These are phyloP conservation scores for Tetrapisispora iriomotensis DNA, from an alignment of 805 yeast species.

Conservation along the genomic window DNA sequence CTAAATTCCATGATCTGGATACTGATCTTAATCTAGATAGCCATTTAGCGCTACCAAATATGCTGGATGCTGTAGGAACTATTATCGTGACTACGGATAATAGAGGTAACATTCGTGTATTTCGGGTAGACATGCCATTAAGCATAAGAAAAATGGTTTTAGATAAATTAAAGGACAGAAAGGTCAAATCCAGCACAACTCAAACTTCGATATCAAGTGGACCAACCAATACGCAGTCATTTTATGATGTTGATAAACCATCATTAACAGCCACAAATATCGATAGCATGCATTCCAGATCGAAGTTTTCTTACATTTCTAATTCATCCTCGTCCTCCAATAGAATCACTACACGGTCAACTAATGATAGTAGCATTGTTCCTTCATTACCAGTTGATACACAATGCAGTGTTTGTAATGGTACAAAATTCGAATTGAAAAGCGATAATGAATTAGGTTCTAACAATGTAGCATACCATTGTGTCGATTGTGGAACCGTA, in stretches of 20 bases:
- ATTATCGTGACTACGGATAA: conserved; percentile 73
- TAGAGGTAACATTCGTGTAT: conserved; percentile 62
- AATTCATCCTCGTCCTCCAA: background rate
- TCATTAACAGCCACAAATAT: background rate
- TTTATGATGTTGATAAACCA: background rate
- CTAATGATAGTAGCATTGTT: background rate
- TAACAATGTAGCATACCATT: conserved; percentile 13
- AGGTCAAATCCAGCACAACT: background rate
- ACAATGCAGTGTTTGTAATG: conserved; percentile 22
- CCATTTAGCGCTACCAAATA: conserved; percentile 12
- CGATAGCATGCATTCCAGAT: background rate
- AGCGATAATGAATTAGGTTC: conserved; percentile 4
- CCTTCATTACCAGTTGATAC: background rate
- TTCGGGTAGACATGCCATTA: conserved; percentile 69
- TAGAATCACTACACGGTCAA: conserved; percentile 1
- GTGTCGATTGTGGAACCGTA: conserved; percentile 24
- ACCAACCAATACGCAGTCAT: background rate
- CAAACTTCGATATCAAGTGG: background rate
- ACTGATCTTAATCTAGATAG: background rate
- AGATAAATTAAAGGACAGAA: conserved; percentile 11
- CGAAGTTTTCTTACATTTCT: background rate
- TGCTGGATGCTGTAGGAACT: conserved; percentile 29
- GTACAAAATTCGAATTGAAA: conserved; percentile 15
- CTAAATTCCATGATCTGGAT: background rate
- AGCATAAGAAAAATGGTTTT: conserved; percentile 32